A percentile compares a stretch with the other conserved stretches of the same genome.
phyloP scores from a whole-genome alignment of 2,329 filamentous ascomycete species.

The Rutstroemia sp. region DNA sequence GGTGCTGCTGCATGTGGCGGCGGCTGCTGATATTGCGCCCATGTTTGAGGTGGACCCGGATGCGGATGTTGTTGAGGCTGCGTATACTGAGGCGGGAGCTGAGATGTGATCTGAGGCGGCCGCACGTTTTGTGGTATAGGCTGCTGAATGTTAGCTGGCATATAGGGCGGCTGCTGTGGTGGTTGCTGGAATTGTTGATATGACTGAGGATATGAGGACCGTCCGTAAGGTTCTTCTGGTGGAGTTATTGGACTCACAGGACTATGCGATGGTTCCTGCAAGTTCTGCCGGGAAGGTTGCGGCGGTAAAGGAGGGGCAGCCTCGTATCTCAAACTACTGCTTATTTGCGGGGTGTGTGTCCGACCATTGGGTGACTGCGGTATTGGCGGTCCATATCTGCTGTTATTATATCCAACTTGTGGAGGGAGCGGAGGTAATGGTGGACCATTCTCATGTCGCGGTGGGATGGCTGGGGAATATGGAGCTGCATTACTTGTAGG shows the following conservation, averaged over 20 bases:
- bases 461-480: constrained; percentile 12
- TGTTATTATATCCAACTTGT: constrained; percentile 13
- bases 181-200: constrained; percentile 18
- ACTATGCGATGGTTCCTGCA: constrained; percentile 20
- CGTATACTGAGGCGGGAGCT: constrained; percentile 17
- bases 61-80: constrained; percentile 18
- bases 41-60: constrained; percentile 11
- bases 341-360: constrained; percentile 26
- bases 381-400: constrained; percentile 19
- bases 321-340: constrained; percentile 27
- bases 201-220: constrained; percentile 16
- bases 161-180: constrained; percentile 2
- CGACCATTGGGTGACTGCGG: constrained; percentile 14
- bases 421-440: constrained; percentile 29
- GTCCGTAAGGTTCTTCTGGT: constrained; percentile 17
- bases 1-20: constrained; percentile 25
- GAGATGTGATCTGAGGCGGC: constrained; percentile 12
- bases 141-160: constrained; percentile 11
- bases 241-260: constrained; percentile 25
- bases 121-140: constrained; percentile 13
- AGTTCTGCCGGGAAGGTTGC: constrained; percentile 21
- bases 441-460: constrained; percentile 24
- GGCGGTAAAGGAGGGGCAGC: constrained; percentile 25
- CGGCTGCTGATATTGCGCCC: constrained; percentile 27
- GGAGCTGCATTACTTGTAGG: constrained; percentile 17